Percentiles rank a stretch among this genome's conserved stretches.
Conservation (phyloP, 495 filamentous ascomycete genomes). For the Cudoniella acicularis region DNA sequence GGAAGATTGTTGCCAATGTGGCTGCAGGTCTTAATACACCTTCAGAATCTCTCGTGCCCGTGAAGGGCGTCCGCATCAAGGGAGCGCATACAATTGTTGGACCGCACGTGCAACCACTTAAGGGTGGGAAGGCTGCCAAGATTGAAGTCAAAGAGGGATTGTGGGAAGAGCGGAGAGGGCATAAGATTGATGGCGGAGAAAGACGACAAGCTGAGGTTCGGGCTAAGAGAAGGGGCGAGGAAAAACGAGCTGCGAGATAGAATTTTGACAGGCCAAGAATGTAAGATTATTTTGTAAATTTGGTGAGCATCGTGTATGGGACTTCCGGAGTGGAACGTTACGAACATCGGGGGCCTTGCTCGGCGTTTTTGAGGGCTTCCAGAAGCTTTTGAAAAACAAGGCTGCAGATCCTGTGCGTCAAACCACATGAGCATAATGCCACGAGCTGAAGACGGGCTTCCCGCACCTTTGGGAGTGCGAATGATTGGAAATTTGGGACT, state of each 20-base stretch:
- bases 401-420: constrained; percentile 16
- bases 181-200: constrained; percentile 96
- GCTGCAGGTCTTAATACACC: constrained; percentile 46
- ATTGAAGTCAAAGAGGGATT: constrained; percentile 75
- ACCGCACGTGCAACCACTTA: constrained; percentile 61
- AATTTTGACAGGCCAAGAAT: background rate
- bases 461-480: background rate
- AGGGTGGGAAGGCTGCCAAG: constrained; percentile 59
- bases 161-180: constrained; percentile 80
- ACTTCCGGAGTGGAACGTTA: background rate
- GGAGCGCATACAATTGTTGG: constrained; percentile 64
- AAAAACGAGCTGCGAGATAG: constrained; percentile 17
- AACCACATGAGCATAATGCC: background rate
- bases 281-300: constrained; percentile 18
- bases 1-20: constrained; percentile 71
- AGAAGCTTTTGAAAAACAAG: constrained; percentile 13
- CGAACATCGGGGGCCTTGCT: background rate
- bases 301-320: constrained; percentile 6
- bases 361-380: constrained; percentile 2
- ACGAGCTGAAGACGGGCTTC: background rate
- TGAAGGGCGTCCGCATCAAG: constrained; percentile 61
- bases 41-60: constrained; percentile 44
- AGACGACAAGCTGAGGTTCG: constrained; percentile 80
- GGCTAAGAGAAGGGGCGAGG: constrained; percentile 51
- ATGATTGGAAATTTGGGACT: background rate